Evolutionary conservation across 2,329 filamentous ascomycete species (phyloP).

Genomic region (Plenodomus biglobosus): DNA sequence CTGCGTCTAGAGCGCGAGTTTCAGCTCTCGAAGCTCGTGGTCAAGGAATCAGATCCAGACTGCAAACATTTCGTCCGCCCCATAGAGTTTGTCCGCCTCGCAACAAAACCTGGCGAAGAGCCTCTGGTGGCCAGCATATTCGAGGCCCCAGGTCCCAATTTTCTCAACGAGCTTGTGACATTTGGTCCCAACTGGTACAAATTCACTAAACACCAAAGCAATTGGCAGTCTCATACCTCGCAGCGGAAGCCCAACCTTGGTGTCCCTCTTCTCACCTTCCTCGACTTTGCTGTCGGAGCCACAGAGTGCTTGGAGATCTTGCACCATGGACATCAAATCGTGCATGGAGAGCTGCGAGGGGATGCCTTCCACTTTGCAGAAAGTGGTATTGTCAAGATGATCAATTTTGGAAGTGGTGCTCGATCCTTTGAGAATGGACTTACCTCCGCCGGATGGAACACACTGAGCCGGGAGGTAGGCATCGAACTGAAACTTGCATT

Average conservation of each 20-base stretch:
- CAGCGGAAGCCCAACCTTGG: conserved; percentile 53
- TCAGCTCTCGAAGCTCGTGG: conserved; percentile 75
- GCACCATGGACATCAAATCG: conserved; percentile 83
- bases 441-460: conserved; percentile 80
- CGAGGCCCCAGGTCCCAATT: conserved; percentile 74
- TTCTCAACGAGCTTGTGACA: conserved; percentile 69
- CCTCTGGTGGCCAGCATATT: conserved; percentile 81
- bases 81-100: conserved; percentile 74
- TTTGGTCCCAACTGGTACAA: conserved; percentile 66
- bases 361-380: conserved; percentile 91
- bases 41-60: conserved; percentile 69
- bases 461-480: conserved; percentile 77
- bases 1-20: conserved; percentile 85
- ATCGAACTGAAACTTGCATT: conserved; percentile 88
- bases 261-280: conserved; percentile 73
- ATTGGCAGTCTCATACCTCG: conserved; percentile 15
- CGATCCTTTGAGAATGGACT: conserved; percentile 89
- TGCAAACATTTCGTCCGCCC: conserved; percentile 77
- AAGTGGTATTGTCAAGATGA: conserved; percentile 71
- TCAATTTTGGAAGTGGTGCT: conserved; percentile 83
- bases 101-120: conserved; percentile 68
- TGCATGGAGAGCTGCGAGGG: conserved; percentile 87
- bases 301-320: conserved; percentile 83
- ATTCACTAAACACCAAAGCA: conserved; percentile 16
- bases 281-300: conserved; percentile 89